phyloP scores from a whole-genome alignment of 73 alveolate genomes.

The Effrenium voratum region DNA sequence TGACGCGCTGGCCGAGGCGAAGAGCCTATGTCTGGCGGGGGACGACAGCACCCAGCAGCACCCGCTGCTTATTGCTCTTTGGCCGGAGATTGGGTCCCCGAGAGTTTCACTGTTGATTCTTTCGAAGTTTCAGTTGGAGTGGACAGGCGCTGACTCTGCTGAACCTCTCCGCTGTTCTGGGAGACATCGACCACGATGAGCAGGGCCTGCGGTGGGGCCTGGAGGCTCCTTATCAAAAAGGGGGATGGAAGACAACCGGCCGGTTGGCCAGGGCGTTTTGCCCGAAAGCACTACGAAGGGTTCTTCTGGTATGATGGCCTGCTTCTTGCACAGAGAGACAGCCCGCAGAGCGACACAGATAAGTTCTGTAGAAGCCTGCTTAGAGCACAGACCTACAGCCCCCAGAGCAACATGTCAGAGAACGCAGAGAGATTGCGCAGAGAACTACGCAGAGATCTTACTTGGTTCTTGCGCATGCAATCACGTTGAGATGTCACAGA shows the following conservation, averaged over 20 bases:
- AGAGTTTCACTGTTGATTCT: not conserved
- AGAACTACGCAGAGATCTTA: too few species aligned
- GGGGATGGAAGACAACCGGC: too few species aligned
- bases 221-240: slow-evolving; percentile 28
- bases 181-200: slow-evolving; percentile 82
- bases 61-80: slow-evolving; percentile 66
- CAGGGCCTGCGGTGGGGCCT: slow-evolving; percentile 92
- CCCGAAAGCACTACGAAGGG: too few species aligned
- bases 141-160: slow-evolving; percentile 68
- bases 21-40: slow-evolving; percentile 77
- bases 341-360: too few species aligned
- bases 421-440: too few species aligned
- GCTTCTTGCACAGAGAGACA: too few species aligned
- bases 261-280: too few species aligned
- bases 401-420: not conserved
- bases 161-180: slow-evolving; percentile 91
- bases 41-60: slow-evolving; percentile 86
- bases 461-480: too few species aligned
- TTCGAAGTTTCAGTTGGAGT: not conserved
- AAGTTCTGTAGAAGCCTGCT: too few species aligned
- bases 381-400: not conserved
- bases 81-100: not conserved
- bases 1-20: slow-evolving; percentile 78
- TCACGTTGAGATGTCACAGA: too few species aligned
- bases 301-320: too few species aligned